Evolutionary conservation across 805 yeast genomes (phyloP).

Genomic region (Yarrowia porcina): DNA sequence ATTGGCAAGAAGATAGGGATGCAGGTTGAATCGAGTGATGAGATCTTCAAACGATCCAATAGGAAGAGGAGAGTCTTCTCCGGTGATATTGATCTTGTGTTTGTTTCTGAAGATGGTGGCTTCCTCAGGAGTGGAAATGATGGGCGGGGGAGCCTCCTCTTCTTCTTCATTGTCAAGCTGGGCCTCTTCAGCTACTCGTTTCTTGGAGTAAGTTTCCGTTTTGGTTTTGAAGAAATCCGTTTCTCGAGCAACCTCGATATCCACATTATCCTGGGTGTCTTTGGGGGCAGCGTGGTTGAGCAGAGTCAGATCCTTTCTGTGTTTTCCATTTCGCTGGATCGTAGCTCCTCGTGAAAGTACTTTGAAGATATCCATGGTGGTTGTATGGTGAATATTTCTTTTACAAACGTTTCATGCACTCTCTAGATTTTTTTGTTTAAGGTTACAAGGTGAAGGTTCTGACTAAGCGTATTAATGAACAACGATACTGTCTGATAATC

Average conservation of each 20-base stretch:
- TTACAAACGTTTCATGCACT: neutral
- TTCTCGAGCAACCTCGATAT: constrained; percentile 61
- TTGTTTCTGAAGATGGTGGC: constrained; percentile 60
- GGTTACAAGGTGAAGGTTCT: constrained; percentile 2
- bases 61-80: constrained; percentile 86
- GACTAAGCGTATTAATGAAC: too few species aligned
- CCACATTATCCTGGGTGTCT: constrained; percentile 43
- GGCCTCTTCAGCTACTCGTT: constrained; percentile 31
- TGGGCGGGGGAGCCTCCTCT: constrained; percentile 40
- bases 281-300: constrained; percentile 33
- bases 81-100: constrained; percentile 67
- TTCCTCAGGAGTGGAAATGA: constrained; percentile 53
- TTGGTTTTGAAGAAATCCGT: constrained; percentile 77
- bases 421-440: neutral
- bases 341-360: constrained; percentile 84
- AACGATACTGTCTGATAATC: neutral
- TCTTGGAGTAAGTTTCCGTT: constrained; percentile 38
- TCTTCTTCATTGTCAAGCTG: constrained; percentile 24
- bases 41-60: constrained; percentile 86
- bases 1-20: constrained; percentile 56
- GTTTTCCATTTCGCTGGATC: constrained; percentile 55
- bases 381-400: neutral
- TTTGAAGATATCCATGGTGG: constrained; percentile 79
- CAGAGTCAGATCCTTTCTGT: constrained; percentile 37
- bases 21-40: constrained; percentile 61